phyloP scores from a whole-genome alignment of 257 asterid genomes.

The Avicennia marina region DNA sequence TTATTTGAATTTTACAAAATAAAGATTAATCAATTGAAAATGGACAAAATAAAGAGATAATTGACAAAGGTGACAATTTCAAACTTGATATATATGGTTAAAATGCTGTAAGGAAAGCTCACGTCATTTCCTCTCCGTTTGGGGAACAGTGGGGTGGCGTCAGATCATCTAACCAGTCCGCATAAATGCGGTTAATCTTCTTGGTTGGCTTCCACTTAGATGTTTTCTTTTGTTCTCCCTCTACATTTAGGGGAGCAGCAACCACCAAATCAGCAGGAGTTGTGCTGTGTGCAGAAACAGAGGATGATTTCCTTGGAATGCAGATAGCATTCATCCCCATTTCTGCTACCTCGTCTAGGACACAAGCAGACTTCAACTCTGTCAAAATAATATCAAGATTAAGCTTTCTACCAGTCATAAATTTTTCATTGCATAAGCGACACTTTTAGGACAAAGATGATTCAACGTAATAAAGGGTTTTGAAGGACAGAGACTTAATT shows the following conservation, averaged over 20 bases:
- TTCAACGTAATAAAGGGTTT: too few species aligned
- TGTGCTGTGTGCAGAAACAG: slow-evolving; percentile 12
- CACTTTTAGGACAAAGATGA: too few species aligned
- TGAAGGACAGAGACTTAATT: too few species aligned
- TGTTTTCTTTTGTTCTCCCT: slow-evolving; percentile 27
- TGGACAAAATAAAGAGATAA: neutral
- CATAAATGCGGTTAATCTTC: slow-evolving; percentile 56
- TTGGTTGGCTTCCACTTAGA: slow-evolving; percentile 46
- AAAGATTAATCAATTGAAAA: neutral
- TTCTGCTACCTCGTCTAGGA: slow-evolving; percentile 36
- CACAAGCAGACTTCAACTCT: slow-evolving; percentile 35
- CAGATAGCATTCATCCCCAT: slow-evolving; percentile 11
- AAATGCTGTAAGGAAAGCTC: too few species aligned
- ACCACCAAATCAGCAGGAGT: slow-evolving; percentile 18
- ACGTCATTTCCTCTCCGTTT: slow-evolving; percentile 17
- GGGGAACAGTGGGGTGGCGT: slow-evolving; percentile 38
- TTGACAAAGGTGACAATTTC: too few species aligned
- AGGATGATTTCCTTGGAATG: slow-evolving; percentile 28
- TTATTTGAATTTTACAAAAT: slow-evolving; percentile 6
- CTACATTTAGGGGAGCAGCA: slow-evolving; percentile 19
- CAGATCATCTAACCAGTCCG: slow-evolving; percentile 58
- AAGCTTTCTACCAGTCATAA: too few species aligned
- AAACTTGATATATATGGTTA: too few species aligned
- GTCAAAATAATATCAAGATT: too few species aligned
- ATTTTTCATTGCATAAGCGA: too few species aligned